These are phyloP conservation scores for Coriolopsis trogii DNA, from an alignment of 1,284 basidiomycete genomes.

Conservation along the genomic window DNA sequence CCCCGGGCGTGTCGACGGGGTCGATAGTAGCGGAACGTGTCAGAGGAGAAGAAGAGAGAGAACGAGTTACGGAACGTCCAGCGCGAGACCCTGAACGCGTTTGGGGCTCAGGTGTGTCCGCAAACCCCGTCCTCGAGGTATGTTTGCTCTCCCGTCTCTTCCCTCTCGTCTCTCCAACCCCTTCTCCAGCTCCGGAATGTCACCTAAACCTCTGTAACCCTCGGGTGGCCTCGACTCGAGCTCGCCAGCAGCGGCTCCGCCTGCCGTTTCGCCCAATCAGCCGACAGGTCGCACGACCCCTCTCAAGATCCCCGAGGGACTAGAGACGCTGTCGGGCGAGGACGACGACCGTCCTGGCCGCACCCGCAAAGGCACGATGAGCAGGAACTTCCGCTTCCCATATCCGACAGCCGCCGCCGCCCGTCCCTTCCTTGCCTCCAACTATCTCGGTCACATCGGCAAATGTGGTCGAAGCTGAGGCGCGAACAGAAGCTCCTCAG, in stretches of 20 bases:
- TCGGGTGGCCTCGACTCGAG: conserved; percentile 89
- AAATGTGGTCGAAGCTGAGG: neutral
- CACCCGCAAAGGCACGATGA: conserved; percentile 69
- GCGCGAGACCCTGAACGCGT: conserved; percentile 74
- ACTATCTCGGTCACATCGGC: conserved; percentile 9
- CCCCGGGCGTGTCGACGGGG: conserved; percentile 86
- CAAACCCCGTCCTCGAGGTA: conserved; percentile 75
- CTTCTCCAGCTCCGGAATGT: conserved; percentile 85
- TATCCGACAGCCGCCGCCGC: conserved; percentile 36
- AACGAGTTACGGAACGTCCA: conserved; percentile 84
- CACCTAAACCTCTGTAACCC: conserved; percentile 92
- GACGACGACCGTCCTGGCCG: conserved; percentile 26
- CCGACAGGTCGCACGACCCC: conserved; percentile 27
- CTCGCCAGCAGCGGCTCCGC: conserved; percentile 62
- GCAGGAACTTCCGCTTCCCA: conserved; percentile 77
- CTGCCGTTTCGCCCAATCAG: conserved; percentile 46
- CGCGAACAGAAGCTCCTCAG: conserved; percentile 4
- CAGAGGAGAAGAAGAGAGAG: conserved; percentile 82
- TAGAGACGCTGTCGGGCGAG: conserved; percentile 43
- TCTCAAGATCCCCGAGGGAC: conserved; percentile 50
- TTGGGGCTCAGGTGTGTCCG: conserved; percentile 70
- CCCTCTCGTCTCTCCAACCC: neutral
- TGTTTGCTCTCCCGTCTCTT: conserved; percentile 24
- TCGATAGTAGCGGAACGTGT: conserved; percentile 92
- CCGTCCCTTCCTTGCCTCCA: conserved; percentile 24